phyloP scores from a whole-genome alignment of 1,139 yeast genomes.

The Saccharomycopsis crataegensis region DNA sequence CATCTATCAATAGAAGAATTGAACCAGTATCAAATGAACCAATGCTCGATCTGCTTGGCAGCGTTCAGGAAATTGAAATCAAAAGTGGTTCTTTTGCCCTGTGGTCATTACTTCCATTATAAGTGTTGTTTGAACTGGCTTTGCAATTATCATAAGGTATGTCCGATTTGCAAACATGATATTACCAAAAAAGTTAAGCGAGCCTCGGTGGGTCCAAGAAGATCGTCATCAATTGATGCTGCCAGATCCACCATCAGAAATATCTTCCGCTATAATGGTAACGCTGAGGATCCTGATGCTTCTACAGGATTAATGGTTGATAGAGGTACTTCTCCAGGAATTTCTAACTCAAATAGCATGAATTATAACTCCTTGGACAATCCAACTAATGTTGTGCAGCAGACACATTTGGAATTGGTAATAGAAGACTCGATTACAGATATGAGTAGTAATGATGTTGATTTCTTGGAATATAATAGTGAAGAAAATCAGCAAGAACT shows the following conservation, averaged over 20 bases:
- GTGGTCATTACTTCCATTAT: slow-evolving; percentile 19
- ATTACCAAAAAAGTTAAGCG: slow-evolving; percentile 6
- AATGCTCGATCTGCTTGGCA: slow-evolving; percentile 17
- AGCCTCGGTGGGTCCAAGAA: background rate
- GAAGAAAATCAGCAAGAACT: background rate
- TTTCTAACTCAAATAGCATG: background rate
- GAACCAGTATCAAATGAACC: slow-evolving; percentile 15
- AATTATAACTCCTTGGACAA: slow-evolving; percentile 7
- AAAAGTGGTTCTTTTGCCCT: slow-evolving; percentile 16
- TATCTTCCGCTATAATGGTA: background rate
- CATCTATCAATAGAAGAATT: slow-evolving; percentile 14
- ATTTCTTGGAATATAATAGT: background rate
- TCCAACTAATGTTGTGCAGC: background rate
- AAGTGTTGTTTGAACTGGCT: slow-evolving; percentile 19
- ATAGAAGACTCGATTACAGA: slow-evolving; percentile 3
- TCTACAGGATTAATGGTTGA: background rate
- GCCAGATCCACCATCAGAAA: background rate
- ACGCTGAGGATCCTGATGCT: background rate
- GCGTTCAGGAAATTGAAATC: slow-evolving; percentile 13
- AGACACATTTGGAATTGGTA: background rate
- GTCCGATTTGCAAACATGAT: slow-evolving; percentile 19
- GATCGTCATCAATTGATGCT: background rate
- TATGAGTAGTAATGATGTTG: slow-evolving; percentile 4
- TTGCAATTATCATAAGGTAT: slow-evolving; percentile 14
- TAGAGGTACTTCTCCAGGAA: slow-evolving; percentile 11